Evolutionary conservation across 441 rosid genomes (phyloP).

Genomic region (Iberis amara): DNA sequence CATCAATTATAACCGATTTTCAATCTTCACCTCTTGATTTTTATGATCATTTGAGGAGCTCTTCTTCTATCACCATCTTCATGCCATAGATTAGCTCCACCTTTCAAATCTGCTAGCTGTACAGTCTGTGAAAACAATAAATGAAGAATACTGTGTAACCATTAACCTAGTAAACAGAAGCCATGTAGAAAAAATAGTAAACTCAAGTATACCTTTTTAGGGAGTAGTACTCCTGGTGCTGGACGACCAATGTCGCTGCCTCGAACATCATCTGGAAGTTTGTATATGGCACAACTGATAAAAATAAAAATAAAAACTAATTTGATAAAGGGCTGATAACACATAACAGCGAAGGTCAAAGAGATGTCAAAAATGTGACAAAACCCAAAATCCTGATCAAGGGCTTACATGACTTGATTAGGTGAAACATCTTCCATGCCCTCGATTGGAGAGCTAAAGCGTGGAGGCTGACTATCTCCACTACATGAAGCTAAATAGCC

Average conservation of each 20-base stretch:
- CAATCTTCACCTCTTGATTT: slow-evolving; percentile 32
- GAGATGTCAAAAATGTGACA: slow-evolving; percentile 1
- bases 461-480: slow-evolving; percentile 70
- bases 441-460: slow-evolving; percentile 68
- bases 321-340: neutral
- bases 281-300: slow-evolving; percentile 80
- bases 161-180: neutral
- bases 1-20: neutral
- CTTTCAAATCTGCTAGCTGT: slow-evolving; percentile 51
- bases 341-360: slow-evolving; percentile 3
- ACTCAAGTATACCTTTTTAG: slow-evolving; percentile 53
- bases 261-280: slow-evolving; percentile 65
- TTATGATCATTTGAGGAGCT: slow-evolving; percentile 33
- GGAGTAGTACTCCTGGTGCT: slow-evolving; percentile 56
- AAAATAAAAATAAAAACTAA: slow-evolving; percentile 2
- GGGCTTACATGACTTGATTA: slow-evolving; percentile 82
- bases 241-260: slow-evolving; percentile 58
- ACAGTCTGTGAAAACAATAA: slow-evolving; percentile 43
- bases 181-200: neutral
- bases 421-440: slow-evolving; percentile 79
- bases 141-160: slow-evolving; percentile 1
- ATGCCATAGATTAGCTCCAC: slow-evolving; percentile 71
- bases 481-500: slow-evolving; percentile 76
- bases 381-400: slow-evolving; percentile 9
- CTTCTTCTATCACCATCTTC: slow-evolving; percentile 55